phyloP scores from a whole-genome alignment of 495 filamentous ascomycete genomes.

The Penicillium mononematosum region DNA sequence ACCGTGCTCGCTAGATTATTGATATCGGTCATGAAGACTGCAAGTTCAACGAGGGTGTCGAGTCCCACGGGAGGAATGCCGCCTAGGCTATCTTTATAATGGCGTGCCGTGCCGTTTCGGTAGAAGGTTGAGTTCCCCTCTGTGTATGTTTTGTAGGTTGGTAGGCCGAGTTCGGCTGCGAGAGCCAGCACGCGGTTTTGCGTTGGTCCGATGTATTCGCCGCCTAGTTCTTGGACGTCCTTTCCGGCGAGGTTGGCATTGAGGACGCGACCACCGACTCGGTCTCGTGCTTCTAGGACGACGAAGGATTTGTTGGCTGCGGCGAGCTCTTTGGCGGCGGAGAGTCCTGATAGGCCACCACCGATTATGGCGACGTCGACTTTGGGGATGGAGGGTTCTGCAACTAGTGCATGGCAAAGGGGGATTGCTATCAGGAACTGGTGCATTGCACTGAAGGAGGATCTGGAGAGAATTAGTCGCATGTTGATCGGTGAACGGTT shows the following conservation, averaged over 20 bases:
- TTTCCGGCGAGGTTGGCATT: constrained; percentile 5
- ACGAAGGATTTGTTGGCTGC: constrained; percentile 16
- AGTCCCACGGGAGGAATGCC: constrained; percentile 7
- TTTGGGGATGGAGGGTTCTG: background rate
- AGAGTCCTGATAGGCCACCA: constrained; percentile 24
- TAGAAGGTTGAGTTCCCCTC: constrained; percentile 10
- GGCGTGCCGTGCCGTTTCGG: constrained; percentile 10
- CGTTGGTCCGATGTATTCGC: constrained; percentile 18
- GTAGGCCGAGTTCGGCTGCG: constrained; percentile 10
- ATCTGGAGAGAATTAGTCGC: background rate
- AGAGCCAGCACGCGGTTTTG: constrained; percentile 18
- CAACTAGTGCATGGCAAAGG: background rate
- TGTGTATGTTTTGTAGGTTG: constrained; percentile 16
- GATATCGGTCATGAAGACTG: constrained; percentile 1
- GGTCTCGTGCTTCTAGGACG: constrained; percentile 25
- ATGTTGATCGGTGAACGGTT: background rate
- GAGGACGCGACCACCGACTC: constrained; percentile 22
- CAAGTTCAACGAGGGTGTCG: constrained; percentile 14
- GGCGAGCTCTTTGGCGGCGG: constrained; percentile 18
- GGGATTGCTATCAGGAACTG: background rate
- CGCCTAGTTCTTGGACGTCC: constrained; percentile 14
- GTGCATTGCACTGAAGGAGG: background rate
- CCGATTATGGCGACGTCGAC: constrained; percentile 24
- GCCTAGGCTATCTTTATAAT: constrained; percentile 7
- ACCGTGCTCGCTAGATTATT: constrained; percentile 12